Base-by-base conservation (phyloP, 2,329 filamentous ascomycete species). In the Grosmannia clavigera region DNA sequence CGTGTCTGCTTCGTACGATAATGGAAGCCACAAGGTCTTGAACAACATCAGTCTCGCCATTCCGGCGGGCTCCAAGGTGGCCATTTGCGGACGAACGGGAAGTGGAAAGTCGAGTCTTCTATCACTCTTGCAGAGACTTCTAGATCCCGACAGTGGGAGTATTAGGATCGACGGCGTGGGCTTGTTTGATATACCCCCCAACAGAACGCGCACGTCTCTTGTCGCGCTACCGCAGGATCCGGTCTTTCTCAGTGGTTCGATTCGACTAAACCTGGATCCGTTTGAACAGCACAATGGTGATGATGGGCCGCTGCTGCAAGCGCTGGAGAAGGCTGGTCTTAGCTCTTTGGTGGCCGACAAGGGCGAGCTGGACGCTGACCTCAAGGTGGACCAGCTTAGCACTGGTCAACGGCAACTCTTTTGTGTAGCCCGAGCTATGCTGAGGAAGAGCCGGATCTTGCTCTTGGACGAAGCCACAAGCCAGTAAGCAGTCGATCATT, bases 371-470 rank as follows among this genome's bases (percentile, higher is more conserved):
- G 70, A 73, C 19, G 67, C 66, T 2, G 67, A 71, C 7, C 68
- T 77, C 55, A 67, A 68, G 10, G 64, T 65, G 3, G 61, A 72
- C 5, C 67, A 66, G 19, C 66, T 73, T 29, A 73, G 72, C 0
- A 69, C 72, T 53, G 78, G 79, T 0, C 75, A 82, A 66, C 71
- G 71, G 55, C 79, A 82, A 66, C 68, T 82, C 11, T 77, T 82
- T 61, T 76, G 73, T 48, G 67, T 82, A 1, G 78, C 77, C 0
- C 70, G 79, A 27, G 74, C 77, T 0, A 68, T 81, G 16, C 64
- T 81, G 29, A 67, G 71, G 10, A 70, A 66, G 55, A 65, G 70
- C n/a, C 74, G 64, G 11, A 65, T 81, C 5, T 66, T 80, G 2
- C 68, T 81, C 2, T 63, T 79, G 6, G 76, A 79, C 56, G 76